A percentile compares a stretch with the other conserved stretches of the same genome.
phyloP scores from a whole-genome alignment of 1,284 basidiomycete genomes.

The Trametes hirsuta region DNA sequence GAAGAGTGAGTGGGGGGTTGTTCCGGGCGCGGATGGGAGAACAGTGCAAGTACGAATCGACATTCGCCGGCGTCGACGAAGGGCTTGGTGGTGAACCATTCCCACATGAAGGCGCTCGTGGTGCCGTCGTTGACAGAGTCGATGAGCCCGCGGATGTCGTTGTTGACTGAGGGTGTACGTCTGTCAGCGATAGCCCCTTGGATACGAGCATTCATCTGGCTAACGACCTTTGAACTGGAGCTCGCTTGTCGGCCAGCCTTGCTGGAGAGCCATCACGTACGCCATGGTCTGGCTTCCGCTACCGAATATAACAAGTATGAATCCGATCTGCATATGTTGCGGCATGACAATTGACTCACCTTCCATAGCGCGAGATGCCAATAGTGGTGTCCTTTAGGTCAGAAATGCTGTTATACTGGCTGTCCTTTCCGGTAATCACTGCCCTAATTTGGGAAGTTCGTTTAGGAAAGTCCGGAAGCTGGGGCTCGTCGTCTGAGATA shows the following conservation, averaged over 20 bases:
- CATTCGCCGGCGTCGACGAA: constrained; percentile 84
- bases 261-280: constrained; percentile 88
- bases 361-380: constrained; percentile 90
- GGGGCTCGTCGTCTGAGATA: neutral
- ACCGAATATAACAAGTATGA: neutral
- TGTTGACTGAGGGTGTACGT: constrained; percentile 65
- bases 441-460: constrained; percentile 59
- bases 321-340: neutral
- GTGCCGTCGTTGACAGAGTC: constrained; percentile 87
- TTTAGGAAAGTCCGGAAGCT: neutral
- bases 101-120: constrained; percentile 91
- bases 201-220: neutral
- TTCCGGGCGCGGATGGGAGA: neutral
- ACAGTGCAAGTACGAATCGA: constrained; percentile 64
- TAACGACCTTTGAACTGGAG: constrained; percentile 74
- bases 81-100: constrained; percentile 98
- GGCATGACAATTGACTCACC: constrained; percentile 42
- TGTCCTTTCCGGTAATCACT: constrained; percentile 85
- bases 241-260: constrained; percentile 77
- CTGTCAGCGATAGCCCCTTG: neutral
- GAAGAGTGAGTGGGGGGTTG: neutral
- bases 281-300: constrained; percentile 95
- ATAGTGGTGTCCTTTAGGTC: constrained; percentile 84
- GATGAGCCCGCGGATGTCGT: constrained; percentile 88
- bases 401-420: constrained; percentile 70